phyloP scores from a whole-genome alignment of 2,329 filamentous ascomycete species.

The Aspergillus niger region DNA sequence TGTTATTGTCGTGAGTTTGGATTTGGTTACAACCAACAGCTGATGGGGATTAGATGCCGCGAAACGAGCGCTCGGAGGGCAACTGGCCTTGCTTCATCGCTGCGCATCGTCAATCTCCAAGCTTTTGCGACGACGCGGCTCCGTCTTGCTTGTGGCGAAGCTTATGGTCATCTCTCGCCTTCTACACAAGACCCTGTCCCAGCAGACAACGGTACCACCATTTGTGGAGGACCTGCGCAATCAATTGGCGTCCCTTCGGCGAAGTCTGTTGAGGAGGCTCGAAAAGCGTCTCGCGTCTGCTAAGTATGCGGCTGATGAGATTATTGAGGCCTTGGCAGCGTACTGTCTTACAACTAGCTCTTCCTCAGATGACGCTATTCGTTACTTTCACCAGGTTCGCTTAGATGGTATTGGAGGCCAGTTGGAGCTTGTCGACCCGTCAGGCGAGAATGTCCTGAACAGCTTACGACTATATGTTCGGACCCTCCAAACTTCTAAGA shows the following conservation, averaged over 20 bases:
- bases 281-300: slow-evolving; percentile 56
- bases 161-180: slow-evolving; percentile 74
- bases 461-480: slow-evolving; percentile 73
- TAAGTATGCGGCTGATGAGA: slow-evolving; percentile 47
- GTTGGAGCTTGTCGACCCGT: slow-evolving; percentile 56
- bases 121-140: slow-evolving; percentile 54
- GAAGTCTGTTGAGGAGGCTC: slow-evolving; percentile 65
- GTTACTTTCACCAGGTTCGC: slow-evolving; percentile 75
- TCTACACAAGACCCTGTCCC: slow-evolving; percentile 70
- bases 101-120: slow-evolving; percentile 57
- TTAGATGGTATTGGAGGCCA: slow-evolving; percentile 66
- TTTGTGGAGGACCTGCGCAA: slow-evolving; percentile 66
- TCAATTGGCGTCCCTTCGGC: slow-evolving; percentile 63
- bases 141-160: slow-evolving; percentile 64
- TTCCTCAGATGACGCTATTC: slow-evolving; percentile 74
- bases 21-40: slow-evolving; percentile 9
- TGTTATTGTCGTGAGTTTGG: not conserved
- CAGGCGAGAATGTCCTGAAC: slow-evolving; percentile 58
- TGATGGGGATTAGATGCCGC: slow-evolving; percentile 39
- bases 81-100: slow-evolving; percentile 60
- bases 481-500: slow-evolving; percentile 76
- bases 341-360: slow-evolving; percentile 81
- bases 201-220: slow-evolving; percentile 49
- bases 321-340: slow-evolving; percentile 75
- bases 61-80: slow-evolving; percentile 55